Evolutionary conservation across 441 rosid genomes (phyloP).

Genomic region (Syzygium syzygioides): DNA sequence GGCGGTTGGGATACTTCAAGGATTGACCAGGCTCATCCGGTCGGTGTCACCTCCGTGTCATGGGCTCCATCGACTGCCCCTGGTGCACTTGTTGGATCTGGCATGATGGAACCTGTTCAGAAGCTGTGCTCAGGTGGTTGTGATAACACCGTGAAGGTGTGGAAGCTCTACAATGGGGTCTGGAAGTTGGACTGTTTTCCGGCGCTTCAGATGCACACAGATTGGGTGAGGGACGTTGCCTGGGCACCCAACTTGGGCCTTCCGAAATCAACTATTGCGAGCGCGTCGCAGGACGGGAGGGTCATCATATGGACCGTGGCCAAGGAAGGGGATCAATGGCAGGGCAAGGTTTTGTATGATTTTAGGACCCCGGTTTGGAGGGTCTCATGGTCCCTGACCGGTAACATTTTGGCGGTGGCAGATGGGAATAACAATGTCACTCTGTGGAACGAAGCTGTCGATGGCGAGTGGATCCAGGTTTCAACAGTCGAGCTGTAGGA

Average conservation of each 20-base stretch:
- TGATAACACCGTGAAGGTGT: conserved; percentile 70
- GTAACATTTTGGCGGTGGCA: conserved; percentile 73
- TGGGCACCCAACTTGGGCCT: conserved; percentile 94
- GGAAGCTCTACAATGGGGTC: conserved; percentile 56
- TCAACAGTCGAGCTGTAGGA: conserved; percentile 36
- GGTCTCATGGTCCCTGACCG: conserved; percentile 86
- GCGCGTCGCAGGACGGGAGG: conserved; percentile 75
- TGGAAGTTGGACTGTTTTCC: conserved; percentile 84
- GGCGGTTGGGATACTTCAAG: conserved; percentile 40
- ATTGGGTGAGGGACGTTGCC: conserved; percentile 76
- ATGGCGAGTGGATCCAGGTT: conserved; percentile 85
- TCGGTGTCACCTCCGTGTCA: conserved; percentile 43
- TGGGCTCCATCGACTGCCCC: conserved; percentile 47
- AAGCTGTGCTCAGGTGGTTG: conserved; percentile 67
- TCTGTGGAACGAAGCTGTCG: conserved; percentile 77
- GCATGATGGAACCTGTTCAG: conserved; percentile 35
- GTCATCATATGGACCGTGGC: conserved; percentile 76
- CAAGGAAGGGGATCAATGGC: conserved; percentile 79
- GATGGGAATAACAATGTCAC: conserved; percentile 68
- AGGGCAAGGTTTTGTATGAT: conserved; percentile 67
- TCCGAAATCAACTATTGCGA: conserved; percentile 78
- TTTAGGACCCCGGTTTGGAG: conserved; percentile 78
- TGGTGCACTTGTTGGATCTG: conserved; percentile 38
- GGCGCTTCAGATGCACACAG: conserved; percentile 61
- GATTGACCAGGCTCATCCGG: conserved; percentile 47